Evolutionary conservation across 179 eudicot genomes (phyloP), one percentile per base, ranked within the genome.

Genomic region (Amaranthus tricolor): DNA sequence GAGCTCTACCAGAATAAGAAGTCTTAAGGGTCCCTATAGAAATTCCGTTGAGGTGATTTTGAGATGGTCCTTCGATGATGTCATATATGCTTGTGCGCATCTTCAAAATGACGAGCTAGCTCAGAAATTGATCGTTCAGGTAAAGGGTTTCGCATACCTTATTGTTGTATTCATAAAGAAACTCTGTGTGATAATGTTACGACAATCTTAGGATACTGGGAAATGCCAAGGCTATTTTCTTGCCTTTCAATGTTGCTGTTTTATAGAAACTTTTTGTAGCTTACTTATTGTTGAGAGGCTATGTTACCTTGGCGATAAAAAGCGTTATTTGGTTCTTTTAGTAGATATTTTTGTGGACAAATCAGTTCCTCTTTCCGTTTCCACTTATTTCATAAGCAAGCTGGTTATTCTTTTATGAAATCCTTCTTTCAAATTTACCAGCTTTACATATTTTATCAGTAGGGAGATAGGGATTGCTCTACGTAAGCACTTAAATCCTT

Each of bases 81-180:
- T 95, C 65, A 83, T 95, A 82, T 88, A 82, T 77, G 82, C 91
- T 66, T 92, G 97, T 83, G 91, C 86, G 74, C 79, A 55, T 24
- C 44, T 78, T 57, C 60, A 15, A 71, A 85, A 92, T 66, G 74
- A 52, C 71, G 55, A 40, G 66, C 81, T 92, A 79, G 95, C 95
- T 69, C 90, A 89, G 81, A 84, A 85, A 73, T 85, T 95, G 80
- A 57, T 95, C 72, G 55, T 74, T 79, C 98, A 92, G 98, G 98
- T 94, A 86, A 54, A 44, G 49, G 66, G 19, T 72, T 54, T 75
- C 62, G 21, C 65, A 70, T 66, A 63, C 6, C 50, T 3, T 59
- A 47, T 56, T 66, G 31, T 31, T 57, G 40, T 64, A 69, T 55
- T 17, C 21, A 73, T n/a, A 51, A 43, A 55, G 66, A 43, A 20